phyloP scores from a whole-genome alignment of 768 basidiomycete genomes.

The Leccinum imitatum region DNA sequence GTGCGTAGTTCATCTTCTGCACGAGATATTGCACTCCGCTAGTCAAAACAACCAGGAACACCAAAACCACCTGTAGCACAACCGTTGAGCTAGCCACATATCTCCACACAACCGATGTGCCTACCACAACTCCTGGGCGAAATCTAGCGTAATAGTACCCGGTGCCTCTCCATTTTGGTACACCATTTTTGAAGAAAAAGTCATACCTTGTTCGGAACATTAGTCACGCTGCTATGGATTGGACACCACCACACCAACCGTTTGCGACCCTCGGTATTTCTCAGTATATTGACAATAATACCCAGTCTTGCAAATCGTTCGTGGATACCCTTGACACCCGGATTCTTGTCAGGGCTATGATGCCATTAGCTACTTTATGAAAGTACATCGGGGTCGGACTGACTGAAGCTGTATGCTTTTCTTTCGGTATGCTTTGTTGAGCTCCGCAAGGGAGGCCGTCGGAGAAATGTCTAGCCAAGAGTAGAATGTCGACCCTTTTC shows the following conservation, averaged over 20 bases:
- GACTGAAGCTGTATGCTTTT: conserved; percentile 90
- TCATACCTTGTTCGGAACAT: conserved; percentile 57
- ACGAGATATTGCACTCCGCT: conserved; percentile 82
- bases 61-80: conserved; percentile 59
- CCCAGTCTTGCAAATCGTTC: conserved; percentile 93
- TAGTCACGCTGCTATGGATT: neutral
- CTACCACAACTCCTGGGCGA: conserved; percentile 84
- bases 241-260: conserved; percentile 47
- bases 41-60: conserved; percentile 76
- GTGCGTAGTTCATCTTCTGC: conserved; percentile 72
- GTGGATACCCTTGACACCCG: conserved; percentile 73
- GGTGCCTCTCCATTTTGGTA: conserved; percentile 94
- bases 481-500: conserved; percentile 94
- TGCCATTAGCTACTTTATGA: conserved; percentile 3
- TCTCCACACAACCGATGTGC: conserved; percentile 21
- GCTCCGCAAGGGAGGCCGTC: conserved; percentile 71
- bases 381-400: conserved; percentile 30
- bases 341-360: conserved; percentile 92
- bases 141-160: conserved; percentile 97
- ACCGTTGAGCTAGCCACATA: conserved; percentile 1
- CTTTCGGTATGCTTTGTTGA: conserved; percentile 88
- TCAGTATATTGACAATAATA: conserved; percentile 78
- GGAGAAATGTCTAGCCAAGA: conserved; percentile 84
- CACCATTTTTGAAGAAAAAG: conserved; percentile 97
- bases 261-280: conserved; percentile 71